Evolutionary conservation across 495 filamentous ascomycete genomes (phyloP), one percentile per base, ranked within the genome.

Genomic region (Thermochaetoides thermophila): DNA sequence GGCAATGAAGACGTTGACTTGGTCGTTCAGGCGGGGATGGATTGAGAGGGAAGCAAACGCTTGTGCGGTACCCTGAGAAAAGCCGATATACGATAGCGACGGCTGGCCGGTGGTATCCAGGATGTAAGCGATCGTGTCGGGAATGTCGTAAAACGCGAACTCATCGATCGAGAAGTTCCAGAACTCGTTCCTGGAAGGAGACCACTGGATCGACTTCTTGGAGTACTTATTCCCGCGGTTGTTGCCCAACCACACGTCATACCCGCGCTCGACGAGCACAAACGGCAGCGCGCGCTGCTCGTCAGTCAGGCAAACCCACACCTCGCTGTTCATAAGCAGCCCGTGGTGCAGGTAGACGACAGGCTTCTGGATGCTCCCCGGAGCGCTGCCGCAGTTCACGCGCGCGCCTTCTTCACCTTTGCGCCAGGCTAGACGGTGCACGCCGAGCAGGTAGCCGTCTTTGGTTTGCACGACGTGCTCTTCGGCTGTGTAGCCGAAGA

Each of bases 151-250:
- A 51, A 97, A 92, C 27, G 89, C 89, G 53, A 97, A 97, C 52
- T 97, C 78, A 48, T 97, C 89, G 47, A 97, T 93, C 7, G 81
- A 91, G 40, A 96, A 97, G 57, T 95, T 73, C 89, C 89, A 97
- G 48, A 97, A 97, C 18, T 73, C 64, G 20, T 68, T 69, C 1
- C 78, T 75, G 6, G 71, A 72, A 0, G 89, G 85, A 5, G 84
- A 74, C 32, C 60, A 66, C 24, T 72, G 61, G 22, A 81, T 67
- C 0, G 74, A 87, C 53, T 96, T 97, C 54, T 96, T 97, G 18
- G 84, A 89, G 54, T 97, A 97, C 48, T 97, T 97, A 63, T 97
- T 97, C 15, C 89, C 89, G 5, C 89, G 73, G 48, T 97, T 97
- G 45, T 97, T 97, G 12, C 89, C 89, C 34, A 96, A 61, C 89